phyloP scores from a whole-genome alignment of 768 basidiomycete genomes.

The Sporobolomyces roseus region DNA sequence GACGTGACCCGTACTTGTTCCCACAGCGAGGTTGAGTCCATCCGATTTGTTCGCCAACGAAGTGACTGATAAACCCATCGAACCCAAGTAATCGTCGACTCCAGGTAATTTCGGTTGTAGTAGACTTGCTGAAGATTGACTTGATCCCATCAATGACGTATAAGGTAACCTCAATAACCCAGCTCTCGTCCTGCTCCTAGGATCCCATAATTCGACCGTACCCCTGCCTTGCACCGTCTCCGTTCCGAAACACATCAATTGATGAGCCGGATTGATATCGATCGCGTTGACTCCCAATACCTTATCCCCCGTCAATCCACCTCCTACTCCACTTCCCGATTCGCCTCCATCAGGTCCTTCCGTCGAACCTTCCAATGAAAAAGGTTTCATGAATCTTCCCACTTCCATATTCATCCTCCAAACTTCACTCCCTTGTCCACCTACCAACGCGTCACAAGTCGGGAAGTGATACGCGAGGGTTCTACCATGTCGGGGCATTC shows the following conservation, averaged over 20 bases:
- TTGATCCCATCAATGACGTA: conserved; percentile 28
- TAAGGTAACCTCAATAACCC: conserved; percentile 61
- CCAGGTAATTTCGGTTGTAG: conserved; percentile 33
- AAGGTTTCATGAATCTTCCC: conserved; percentile 83
- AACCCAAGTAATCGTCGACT: conserved; percentile 32
- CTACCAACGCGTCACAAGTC: conserved; percentile 82
- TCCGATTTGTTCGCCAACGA: conserved; percentile 79
- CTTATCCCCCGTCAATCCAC: conserved; percentile 49
- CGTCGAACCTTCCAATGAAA: conserved; percentile 57
- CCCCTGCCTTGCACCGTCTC: conserved; percentile 64
- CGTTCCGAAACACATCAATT: conserved; percentile 79
- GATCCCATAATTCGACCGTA: conserved; percentile 94
- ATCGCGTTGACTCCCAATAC: conserved; percentile 82
- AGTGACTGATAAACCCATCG: conserved; percentile 56
- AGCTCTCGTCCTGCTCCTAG: conserved; percentile 70
- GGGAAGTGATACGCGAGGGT: conserved; percentile 88
- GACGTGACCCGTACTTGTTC: conserved; percentile 91
- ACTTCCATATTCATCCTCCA: conserved; percentile 93
- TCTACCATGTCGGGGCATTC: conserved; percentile 92
- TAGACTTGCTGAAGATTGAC: conserved; percentile 37
- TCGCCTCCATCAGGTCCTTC: conserved; percentile 51
- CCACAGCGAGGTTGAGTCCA: conserved; percentile 87
- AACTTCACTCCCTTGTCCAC: conserved; percentile 78
- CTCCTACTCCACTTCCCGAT: conserved; percentile 49
- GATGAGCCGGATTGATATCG: conserved; percentile 89